Percentiles rank a stretch among this genome's conserved stretches.
Conservation (phyloP, 768 basidiomycete species). For the Termitomyces sp. region DNA sequence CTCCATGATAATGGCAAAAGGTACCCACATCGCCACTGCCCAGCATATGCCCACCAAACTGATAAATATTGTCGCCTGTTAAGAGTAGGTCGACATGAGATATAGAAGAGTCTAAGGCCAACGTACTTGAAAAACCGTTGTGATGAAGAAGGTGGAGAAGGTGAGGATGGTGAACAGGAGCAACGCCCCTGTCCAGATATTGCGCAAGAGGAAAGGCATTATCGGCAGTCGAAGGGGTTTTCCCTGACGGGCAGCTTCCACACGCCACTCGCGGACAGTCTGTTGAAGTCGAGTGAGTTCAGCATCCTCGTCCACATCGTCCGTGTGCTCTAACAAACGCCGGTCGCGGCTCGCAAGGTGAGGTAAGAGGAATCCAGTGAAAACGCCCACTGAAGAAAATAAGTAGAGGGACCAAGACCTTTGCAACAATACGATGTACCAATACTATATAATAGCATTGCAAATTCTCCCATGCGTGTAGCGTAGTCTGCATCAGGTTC, state of each 20-base stretch:
- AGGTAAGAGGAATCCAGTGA: constrained; percentile 78
- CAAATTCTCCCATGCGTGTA: constrained; percentile 80
- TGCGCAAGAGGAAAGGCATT: constrained; percentile 87
- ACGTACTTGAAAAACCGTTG: constrained; percentile 64
- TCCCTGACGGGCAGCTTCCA: constrained; percentile 74
- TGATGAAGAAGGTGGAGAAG: constrained; percentile 83
- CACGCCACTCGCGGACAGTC: constrained; percentile 77
- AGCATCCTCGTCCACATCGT: constrained; percentile 69
- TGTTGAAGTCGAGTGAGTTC: constrained; percentile 67
- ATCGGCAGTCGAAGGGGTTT: constrained; percentile 73
- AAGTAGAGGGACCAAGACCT: neutral
- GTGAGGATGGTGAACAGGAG: constrained; percentile 76
- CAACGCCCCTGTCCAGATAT: constrained; percentile 90
- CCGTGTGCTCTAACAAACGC: constrained; percentile 66
- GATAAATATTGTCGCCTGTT: constrained; percentile 75
- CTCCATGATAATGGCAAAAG: constrained; percentile 98
- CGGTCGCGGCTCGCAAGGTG: constrained; percentile 78
- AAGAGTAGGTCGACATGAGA: neutral
- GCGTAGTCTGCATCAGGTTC: constrained; percentile 85
- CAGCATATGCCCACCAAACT: constrained; percentile 88
- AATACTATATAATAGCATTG: constrained; percentile 86
- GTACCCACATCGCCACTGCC: constrained; percentile 98
- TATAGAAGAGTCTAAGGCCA: neutral
- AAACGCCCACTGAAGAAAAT: constrained; percentile 63
- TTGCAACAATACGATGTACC: constrained; percentile 40